Evolutionary conservation across 202 grass and related monocot genomes (phyloP), one percentile per base, ranked within the genome.

Genomic region (Setaria viridis): DNA sequence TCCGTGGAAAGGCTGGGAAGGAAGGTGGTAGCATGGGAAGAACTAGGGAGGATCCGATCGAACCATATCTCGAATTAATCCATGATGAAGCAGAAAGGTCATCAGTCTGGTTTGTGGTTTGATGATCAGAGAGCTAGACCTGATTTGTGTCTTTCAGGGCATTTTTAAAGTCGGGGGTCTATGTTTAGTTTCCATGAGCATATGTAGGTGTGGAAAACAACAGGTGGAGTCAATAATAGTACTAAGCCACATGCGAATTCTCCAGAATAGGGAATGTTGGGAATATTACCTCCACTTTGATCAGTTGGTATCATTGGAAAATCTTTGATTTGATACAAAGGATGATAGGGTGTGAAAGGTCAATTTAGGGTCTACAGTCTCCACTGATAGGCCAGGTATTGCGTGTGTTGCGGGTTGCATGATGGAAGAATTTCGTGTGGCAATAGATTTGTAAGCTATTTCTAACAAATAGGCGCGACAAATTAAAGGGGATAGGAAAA

Each of bases 301-400:
- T 84, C 14, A 76, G 80, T 13, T 56, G 0, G 62, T 55, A 72
- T 80, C 71, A 64, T 64, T 71, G 81, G 20, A 64, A 87, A 83
- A 80, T 80, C 63, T 21, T 68, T 87, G 85, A 85, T 88, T 75
- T 80, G 76, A 85, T 88, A 5, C 47, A 77, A 84, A 91, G 80
- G 69, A n/a, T 48, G 69, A 48, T 73, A 34, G 70, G 67, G 50
- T 33, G 33, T 39, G 12, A 80, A 39, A 19, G 25, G 80, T 90
- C 89, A 80, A 84, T 79, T 84, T 84, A 75, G 46, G 50, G 76
- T 79, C 62, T 70, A 59, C 20, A 70, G 54, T n/a, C 32, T 51
- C 63, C 54, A 62, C 80, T 35, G 8, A 41, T 83, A 76, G 84
- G 42, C 12, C 12, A 80, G 21, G 29, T 53, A 68, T 72, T 77